A percentile compares a stretch with the other conserved stretches of the same genome.
These are phyloP conservation scores for Ganoderma leucocontextum DNA, from an alignment of 1,284 basidiomycete species.

Conservation along the genomic window DNA sequence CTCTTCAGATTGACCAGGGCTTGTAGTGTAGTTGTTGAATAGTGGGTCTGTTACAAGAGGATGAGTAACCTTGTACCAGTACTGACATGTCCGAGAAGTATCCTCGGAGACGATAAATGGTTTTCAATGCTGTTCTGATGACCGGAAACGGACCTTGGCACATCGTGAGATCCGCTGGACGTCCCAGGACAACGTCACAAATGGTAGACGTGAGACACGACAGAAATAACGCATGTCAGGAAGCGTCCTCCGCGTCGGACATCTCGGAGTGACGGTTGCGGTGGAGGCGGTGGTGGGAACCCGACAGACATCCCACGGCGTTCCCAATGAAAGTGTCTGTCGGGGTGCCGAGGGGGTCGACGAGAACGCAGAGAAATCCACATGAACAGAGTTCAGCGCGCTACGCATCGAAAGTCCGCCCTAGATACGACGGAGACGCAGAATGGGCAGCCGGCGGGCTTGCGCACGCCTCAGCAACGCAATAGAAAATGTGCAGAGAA, in stretches of 20 bases:
- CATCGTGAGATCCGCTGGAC: not conserved
- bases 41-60: constrained; percentile 58
- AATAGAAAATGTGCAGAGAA: too few species aligned
- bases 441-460: too few species aligned
- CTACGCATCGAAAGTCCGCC: not conserved
- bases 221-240: not conserved
- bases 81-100: not conserved
- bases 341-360: not conserved
- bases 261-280: constrained; percentile 5
- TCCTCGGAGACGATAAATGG: not conserved
- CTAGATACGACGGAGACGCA: not conserved
- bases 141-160: not conserved
- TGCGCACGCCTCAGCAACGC: not conserved
- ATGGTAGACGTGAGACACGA: not conserved
- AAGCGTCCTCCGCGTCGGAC: not conserved
- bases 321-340: not conserved
- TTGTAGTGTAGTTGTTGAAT: constrained; percentile 89
- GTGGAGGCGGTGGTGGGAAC: constrained; percentile 2
- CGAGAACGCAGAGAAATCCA: not conserved
- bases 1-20: constrained; percentile 92
- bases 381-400: not conserved
- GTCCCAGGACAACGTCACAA: not conserved
- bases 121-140: not conserved
- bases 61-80: not conserved
- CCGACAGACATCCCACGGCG: not conserved